These are phyloP conservation scores for Phytophthora aleatoria DNA, from an alignment of 352 stramenopile genomes.

Conservation along the genomic window DNA sequence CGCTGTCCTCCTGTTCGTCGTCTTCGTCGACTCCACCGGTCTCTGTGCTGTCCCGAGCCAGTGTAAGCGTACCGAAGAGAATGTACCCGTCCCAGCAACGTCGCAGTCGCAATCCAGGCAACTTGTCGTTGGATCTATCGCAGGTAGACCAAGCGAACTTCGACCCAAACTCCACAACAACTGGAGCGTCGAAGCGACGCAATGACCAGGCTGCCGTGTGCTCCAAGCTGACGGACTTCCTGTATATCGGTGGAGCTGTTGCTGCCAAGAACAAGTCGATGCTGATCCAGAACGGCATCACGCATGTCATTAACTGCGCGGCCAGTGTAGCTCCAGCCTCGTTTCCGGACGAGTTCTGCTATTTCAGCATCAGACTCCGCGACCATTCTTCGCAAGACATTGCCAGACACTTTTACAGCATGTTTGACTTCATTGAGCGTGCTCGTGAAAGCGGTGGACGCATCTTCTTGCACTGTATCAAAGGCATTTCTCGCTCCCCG, in stretches of 20 bases:
- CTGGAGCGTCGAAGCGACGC: slow-evolving; percentile 31
- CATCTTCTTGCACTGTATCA: slow-evolving; percentile 89
- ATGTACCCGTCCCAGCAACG: slow-evolving; percentile 52
- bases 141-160: slow-evolving; percentile 62
- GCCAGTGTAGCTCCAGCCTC: slow-evolving; percentile 74
- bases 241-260: slow-evolving; percentile 85
- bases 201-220: slow-evolving; percentile 74
- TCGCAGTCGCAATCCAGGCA: slow-evolving; percentile 77
- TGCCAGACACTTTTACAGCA: slow-evolving; percentile 83
- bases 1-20: slow-evolving; percentile 31
- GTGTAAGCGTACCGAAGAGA: slow-evolving; percentile 41
- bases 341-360: slow-evolving; percentile 82
- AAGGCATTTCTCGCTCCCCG: slow-evolving; percentile 87
- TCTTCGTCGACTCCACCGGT: slow-evolving; percentile 22
- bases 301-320: slow-evolving; percentile 91
- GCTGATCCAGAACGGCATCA: slow-evolving; percentile 76
- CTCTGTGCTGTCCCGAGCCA: slow-evolving; percentile 15
- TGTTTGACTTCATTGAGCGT: slow-evolving; percentile 90
- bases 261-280: slow-evolving; percentile 83
- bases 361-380: slow-evolving; percentile 87
- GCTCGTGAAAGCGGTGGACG: slow-evolving; percentile 68
- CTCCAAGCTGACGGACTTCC: slow-evolving; percentile 83
- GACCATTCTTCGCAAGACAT: slow-evolving; percentile 90
- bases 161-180: slow-evolving; percentile 24
- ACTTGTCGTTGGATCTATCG: slow-evolving; percentile 81